These are phyloP conservation scores for Exophiala dermatitidis DNA, from an alignment of 2,329 filamentous ascomycete genomes.

Conservation along the genomic window DNA sequence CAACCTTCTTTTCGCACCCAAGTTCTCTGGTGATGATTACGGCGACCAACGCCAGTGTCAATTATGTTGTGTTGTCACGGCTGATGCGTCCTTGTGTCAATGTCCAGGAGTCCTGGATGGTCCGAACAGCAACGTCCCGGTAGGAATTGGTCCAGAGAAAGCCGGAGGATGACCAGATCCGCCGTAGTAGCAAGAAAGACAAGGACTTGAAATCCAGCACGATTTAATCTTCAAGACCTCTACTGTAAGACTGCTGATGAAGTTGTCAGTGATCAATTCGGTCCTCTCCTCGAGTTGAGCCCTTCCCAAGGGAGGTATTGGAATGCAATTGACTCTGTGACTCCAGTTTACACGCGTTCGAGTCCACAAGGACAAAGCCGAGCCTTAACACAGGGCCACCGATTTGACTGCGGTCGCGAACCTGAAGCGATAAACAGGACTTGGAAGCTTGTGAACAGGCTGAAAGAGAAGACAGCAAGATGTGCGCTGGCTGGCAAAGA, in stretches of 20 bases:
- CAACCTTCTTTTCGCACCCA: background rate
- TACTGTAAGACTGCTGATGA: background rate
- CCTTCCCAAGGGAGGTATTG: background rate
- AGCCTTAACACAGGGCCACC: too few species aligned
- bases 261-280: background rate
- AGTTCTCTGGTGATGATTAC: background rate
- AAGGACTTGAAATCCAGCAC: too few species aligned
- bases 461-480: conserved; percentile 6
- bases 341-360: too few species aligned
- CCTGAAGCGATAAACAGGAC: conserved; percentile 1
- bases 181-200: too few species aligned
- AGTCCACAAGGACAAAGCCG: too few species aligned
- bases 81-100: too few species aligned
- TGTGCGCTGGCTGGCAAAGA: conserved; percentile 4
- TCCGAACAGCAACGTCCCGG: too few species aligned
- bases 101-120: too few species aligned
- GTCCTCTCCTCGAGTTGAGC: background rate
- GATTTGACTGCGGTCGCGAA: background rate
- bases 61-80: background rate
- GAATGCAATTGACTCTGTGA: background rate
- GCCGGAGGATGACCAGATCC: too few species aligned
- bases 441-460: conserved; percentile 5
- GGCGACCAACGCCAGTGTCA: background rate
- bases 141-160: too few species aligned
- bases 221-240: too few species aligned